phyloP scores from a whole-genome alignment of 2,329 filamentous ascomycete species.

The Aotearoamyces nothofagi region DNA sequence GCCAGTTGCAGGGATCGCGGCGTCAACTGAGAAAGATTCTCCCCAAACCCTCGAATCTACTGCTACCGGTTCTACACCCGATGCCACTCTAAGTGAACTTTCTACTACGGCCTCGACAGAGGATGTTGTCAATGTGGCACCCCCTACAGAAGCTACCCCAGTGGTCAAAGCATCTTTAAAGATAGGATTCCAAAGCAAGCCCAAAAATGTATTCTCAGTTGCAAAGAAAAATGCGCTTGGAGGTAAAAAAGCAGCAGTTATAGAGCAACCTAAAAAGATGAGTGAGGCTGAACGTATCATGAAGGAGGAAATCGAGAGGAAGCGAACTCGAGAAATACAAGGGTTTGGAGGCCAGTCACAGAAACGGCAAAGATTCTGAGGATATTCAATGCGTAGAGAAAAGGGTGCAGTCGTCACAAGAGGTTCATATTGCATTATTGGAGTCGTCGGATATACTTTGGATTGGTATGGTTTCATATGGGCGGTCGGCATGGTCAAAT shows the following conservation, averaged over 20 bases:
- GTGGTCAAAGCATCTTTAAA: constrained; percentile 37
- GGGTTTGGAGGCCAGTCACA: constrained; percentile 30
- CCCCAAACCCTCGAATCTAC: neutral
- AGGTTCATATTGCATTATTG: no score
- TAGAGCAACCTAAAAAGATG: constrained; percentile 64
- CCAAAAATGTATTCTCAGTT: constrained; percentile 62
- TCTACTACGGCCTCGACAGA: constrained; percentile 3
- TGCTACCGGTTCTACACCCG: constrained; percentile 1
- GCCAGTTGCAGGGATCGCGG: neutral
- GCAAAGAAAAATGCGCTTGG: constrained; percentile 57
- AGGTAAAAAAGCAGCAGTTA: constrained; percentile 42
- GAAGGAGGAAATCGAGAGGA: constrained; percentile 67
- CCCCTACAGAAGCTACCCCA: constrained; percentile 6
- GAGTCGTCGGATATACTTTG: no score
- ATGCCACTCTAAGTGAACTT: constrained; percentile 5
- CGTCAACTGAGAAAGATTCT: neutral
- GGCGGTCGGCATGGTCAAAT: no score
- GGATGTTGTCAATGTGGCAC: constrained; percentile 5
- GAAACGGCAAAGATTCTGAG: no score
- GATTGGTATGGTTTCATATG: no score
- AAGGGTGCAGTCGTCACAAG: no score
- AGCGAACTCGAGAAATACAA: constrained; percentile 35
- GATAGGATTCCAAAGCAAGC: constrained; percentile 45
- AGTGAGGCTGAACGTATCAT: constrained; percentile 81
- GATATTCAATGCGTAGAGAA: no score